These are phyloP conservation scores for Aspergillus cavernicola DNA, from an alignment of 495 filamentous ascomycete species.

Conservation along the genomic window DNA sequence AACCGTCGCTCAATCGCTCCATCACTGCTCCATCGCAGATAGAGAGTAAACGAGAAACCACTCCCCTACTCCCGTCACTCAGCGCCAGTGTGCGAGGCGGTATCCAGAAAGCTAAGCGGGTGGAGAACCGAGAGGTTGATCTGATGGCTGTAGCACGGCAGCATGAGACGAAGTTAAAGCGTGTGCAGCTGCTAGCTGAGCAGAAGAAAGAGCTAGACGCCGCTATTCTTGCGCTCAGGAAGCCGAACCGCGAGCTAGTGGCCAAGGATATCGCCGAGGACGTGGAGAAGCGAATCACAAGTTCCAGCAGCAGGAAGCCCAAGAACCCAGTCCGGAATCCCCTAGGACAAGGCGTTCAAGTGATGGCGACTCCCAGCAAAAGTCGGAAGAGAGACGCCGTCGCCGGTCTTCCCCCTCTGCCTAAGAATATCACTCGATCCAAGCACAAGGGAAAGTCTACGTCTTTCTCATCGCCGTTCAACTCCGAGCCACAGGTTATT, in stretches of 20 bases:
- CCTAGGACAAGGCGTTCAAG: conserved; percentile 56
- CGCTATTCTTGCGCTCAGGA: conserved; percentile 79
- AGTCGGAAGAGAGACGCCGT: conserved; percentile 38
- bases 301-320: conserved; percentile 45
- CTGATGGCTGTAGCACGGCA: conserved; percentile 53
- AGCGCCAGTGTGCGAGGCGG: conserved; percentile 44
- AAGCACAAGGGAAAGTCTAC: not conserved
- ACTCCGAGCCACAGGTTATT: conserved; percentile 18
- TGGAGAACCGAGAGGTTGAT: conserved; percentile 66
- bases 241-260: conserved; percentile 78
- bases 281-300: conserved; percentile 54
- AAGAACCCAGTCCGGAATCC: conserved; percentile 65
- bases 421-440: conserved; percentile 23
- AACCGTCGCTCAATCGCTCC: conserved; percentile 62
- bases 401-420: conserved; percentile 30
- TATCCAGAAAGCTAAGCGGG: conserved; percentile 56
- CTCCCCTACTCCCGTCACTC: conserved; percentile 33
- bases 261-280: conserved; percentile 68
- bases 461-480: conserved; percentile 15
- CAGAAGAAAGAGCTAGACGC: conserved; percentile 75
- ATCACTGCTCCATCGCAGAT: conserved; percentile 53
- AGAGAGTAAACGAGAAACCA: conserved; percentile 34
- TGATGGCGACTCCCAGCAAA: conserved; percentile 73
- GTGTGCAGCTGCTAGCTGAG: conserved; percentile 63
- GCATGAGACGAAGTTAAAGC: conserved; percentile 63